A percentile compares a stretch with the other conserved stretches of the same genome.
These are phyloP conservation scores for Hibiscus tridactylites DNA, from an alignment of 345 rosid genomes.

Conservation along the genomic window DNA sequence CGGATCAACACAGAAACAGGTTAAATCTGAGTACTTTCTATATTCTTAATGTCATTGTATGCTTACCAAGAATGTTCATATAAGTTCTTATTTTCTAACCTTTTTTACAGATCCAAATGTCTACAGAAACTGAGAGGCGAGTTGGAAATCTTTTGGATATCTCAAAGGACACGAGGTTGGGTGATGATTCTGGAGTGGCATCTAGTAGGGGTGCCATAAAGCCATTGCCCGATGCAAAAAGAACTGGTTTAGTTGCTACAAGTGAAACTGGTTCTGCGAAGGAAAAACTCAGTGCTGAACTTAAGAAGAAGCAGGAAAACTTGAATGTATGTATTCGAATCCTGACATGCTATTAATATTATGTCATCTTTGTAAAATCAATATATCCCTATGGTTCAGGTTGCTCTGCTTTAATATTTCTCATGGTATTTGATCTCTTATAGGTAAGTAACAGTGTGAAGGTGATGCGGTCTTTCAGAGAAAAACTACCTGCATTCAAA, in stretches of 20 bases:
- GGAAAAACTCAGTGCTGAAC: conserved; percentile 53
- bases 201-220: conserved; percentile 30
- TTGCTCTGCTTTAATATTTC: conserved; percentile 6
- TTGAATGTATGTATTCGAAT: conserved; percentile 36
- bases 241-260: conserved; percentile 26
- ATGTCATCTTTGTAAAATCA: neutral
- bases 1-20: conserved; percentile 91
- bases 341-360: neutral
- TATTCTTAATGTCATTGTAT: conserved; percentile 1
- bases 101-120: conserved; percentile 72
- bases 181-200: conserved; percentile 26
- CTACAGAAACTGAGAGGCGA: conserved; percentile 74
- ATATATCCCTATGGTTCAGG: neutral
- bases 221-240: conserved; percentile 23
- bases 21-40: conserved; percentile 11
- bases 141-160: conserved; percentile 67
- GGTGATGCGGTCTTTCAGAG: conserved; percentile 66
- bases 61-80: neutral
- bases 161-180: conserved; percentile 34
- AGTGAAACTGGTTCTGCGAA: conserved; percentile 30
- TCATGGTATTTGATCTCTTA: conserved; percentile 11
- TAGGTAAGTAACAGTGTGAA: conserved; percentile 50
- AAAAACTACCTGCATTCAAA: conserved; percentile 85
- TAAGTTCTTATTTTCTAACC: neutral
- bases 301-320: conserved; percentile 71